Evolutionary conservation across 1,284 basidiomycete species (phyloP).

Genomic region (Boletus hoseneyae): DNA sequence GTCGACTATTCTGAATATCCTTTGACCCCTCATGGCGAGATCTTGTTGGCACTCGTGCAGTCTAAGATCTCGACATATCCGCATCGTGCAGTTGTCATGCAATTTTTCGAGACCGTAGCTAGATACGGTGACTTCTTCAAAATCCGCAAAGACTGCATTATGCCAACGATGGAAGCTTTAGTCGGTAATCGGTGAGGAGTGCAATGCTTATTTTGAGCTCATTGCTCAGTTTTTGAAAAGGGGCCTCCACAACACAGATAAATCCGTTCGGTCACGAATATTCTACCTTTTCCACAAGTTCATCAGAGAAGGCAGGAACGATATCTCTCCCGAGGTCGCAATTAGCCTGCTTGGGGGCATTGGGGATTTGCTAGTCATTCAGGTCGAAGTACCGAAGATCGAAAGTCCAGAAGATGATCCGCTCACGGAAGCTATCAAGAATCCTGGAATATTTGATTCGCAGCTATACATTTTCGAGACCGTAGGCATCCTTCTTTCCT

Average conservation of each 20-base stretch:
- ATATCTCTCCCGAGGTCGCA: conserved; percentile 75
- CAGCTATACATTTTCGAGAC: conserved; percentile 97
- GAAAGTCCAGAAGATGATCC: conserved; percentile 67
- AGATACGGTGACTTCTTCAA: conserved; percentile 98
- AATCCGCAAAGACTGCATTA: conserved; percentile 81
- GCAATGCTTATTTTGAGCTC: not conserved
- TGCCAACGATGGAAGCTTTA: conserved; percentile 86
- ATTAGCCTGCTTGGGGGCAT: conserved; percentile 72
- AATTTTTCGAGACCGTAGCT: conserved; percentile 91
- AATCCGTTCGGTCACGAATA: conserved; percentile 72
- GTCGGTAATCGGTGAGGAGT: conserved; percentile 70
- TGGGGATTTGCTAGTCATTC: conserved; percentile 66
- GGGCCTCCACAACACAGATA: conserved; percentile 82
- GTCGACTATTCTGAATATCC: conserved; percentile 84
- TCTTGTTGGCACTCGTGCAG: conserved; percentile 81
- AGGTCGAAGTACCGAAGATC: conserved; percentile 62
- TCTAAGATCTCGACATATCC: conserved; percentile 84
- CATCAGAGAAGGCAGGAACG: conserved; percentile 80
- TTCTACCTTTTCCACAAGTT: conserved; percentile 96
- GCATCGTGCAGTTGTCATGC: conserved; percentile 85
- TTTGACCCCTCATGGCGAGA: conserved; percentile 87
- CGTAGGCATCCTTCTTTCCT: conserved; percentile 79
- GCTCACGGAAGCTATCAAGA: conserved; percentile 77
- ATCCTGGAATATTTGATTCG: conserved; percentile 77
- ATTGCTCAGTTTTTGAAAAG: conserved; percentile 41